Base-by-base conservation (phyloP, 139 green algal genomes). In the Ettlia oleoabundans region DNA sequence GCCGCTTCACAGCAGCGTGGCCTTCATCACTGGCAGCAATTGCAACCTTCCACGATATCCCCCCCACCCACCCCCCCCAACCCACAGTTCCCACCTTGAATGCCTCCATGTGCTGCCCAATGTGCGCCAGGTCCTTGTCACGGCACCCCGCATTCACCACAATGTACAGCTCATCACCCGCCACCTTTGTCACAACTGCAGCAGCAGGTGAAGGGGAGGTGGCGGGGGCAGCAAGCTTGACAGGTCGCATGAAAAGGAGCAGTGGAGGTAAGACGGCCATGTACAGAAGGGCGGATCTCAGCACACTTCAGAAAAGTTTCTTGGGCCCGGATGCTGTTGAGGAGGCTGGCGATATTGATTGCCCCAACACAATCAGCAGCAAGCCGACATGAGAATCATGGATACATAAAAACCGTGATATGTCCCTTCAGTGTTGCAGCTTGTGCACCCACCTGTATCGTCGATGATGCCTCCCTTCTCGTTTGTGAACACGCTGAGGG, bases 401-500 rank as follows among this genome's bases (percentile, higher is more conserved):
- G n/a, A n/a, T n/a, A n/a, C n/a, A n/a, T n/a, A n/a, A n/a, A n/a
- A n/a, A n/a, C n/a, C n/a, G n/a, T n/a, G n/a, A n/a, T n/a, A n/a
- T n/a, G n/a, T n/a, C n/a, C n/a, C n/a, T n/a, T n/a, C n/a, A n/a
- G n/a, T n/a, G n/a, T n/a, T n/a, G n/a, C n/a, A n/a, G n/a, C n/a
- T n/a, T n/a, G 18, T 65, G 15, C 55, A 65, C 15, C 24, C 22
- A 96, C 93, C 95, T 2, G 94, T 98, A 88, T 99, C 97, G 84
- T 99, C 97, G 70, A 99, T 98, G 88, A 99, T 98, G 64, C 97
- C 97, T 19, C 97, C 97, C 73, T 96, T 92, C 83, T 98, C 95
- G 88, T 99, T 99, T 61, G 95, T 99, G 84, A 99, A 95, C 8
- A 99, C 88, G 47, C 84, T 94, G 26, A 98, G 89, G 13, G 87